Evolutionary conservation across 345 rosid species (phyloP).

Genomic region (Syzygium aromaticum): DNA sequence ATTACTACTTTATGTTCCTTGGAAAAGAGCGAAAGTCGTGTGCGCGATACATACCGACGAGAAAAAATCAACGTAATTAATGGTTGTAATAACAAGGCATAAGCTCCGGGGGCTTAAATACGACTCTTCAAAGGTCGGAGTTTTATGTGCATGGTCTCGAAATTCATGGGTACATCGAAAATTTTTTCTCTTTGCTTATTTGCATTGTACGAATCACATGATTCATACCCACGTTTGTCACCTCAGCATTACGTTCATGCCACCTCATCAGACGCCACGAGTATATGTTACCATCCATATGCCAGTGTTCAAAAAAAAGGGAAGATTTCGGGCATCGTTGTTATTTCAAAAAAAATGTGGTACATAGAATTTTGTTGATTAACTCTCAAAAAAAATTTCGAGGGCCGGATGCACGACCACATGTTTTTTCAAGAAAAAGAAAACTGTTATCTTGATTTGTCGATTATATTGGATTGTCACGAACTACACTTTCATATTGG

Average conservation of each 20-base stretch:
- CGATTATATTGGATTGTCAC: not conserved
- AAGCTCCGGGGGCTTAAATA: not conserved
- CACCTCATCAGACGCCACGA: not conserved
- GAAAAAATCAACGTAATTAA: not conserved
- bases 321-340: not conserved
- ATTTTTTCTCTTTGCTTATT: not conserved
- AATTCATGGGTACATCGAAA: not conserved
- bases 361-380: not conserved
- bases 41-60: not conserved
- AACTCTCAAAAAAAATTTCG: not conserved
- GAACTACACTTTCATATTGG: not conserved
- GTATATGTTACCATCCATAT: not conserved
- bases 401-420: not conserved
- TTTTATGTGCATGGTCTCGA: not conserved
- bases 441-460: not conserved
- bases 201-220: not conserved
- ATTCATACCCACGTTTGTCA: not conserved
- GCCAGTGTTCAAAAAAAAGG: too few relatives aligned
- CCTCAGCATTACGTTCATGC: accelerated
- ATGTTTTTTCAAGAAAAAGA: not conserved
- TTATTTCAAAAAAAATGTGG: not conserved
- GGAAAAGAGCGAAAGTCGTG: not conserved
- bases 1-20: not conserved
- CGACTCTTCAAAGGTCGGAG: not conserved
- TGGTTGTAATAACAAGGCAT: too few relatives aligned